Conservation (phyloP, 805 yeast genomes). For the Wickerhamomyces rabaulensis region DNA sequence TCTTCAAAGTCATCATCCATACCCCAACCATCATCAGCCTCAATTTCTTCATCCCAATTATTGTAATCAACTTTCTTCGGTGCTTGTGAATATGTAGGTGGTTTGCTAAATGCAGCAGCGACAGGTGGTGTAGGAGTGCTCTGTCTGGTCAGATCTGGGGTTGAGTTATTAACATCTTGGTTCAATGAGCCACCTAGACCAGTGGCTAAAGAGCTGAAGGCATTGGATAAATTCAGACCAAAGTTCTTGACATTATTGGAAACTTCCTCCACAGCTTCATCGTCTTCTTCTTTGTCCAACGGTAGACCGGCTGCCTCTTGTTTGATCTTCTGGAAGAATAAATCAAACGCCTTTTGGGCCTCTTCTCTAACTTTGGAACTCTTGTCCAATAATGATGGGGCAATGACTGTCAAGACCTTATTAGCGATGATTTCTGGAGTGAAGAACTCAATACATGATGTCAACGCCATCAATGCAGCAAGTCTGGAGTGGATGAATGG, state of each 20-base stretch:
- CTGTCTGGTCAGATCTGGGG: conserved; percentile 13
- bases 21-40: conserved; percentile 20
- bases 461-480: conserved; percentile 73
- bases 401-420: conserved; percentile 76
- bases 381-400: conserved; percentile 76
- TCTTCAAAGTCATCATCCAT: conserved; percentile 7
- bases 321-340: conserved; percentile 51
- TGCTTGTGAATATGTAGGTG: background rate
- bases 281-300: conserved; percentile 17
- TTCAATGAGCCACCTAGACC: conserved; percentile 21
- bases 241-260: conserved; percentile 20
- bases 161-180: conserved; percentile 7
- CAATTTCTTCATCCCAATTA: conserved; percentile 8
- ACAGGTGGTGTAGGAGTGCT: conserved; percentile 16
- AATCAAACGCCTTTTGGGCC: conserved; percentile 63
- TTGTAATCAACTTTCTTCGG: background rate
- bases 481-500: conserved; percentile 68
- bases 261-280: conserved; percentile 22
- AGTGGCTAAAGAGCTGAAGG: conserved; percentile 14
- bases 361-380: conserved; percentile 64
- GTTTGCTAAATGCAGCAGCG: conserved; percentile 10
- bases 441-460: conserved; percentile 57
- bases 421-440: conserved; percentile 72
- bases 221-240: conserved; percentile 18
- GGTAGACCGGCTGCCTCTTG: conserved; percentile 37